Evolutionary conservation across 148 eudicot genomes (phyloP).

Genomic region (Spergularia bocconei): DNA sequence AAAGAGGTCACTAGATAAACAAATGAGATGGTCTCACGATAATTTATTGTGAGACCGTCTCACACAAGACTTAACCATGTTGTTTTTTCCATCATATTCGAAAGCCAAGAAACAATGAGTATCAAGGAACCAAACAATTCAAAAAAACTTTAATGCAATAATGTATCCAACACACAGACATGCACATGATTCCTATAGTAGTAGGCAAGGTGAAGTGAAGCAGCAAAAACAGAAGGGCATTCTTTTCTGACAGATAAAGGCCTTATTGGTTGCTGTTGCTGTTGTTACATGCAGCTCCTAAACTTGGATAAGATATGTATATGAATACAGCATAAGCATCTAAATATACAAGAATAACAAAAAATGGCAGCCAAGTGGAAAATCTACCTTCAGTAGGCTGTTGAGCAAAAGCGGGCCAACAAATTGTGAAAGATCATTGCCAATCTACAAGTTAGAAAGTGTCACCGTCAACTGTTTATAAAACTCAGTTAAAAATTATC

Average conservation of each 20-base stretch:
- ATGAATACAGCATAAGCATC: neutral
- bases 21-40: too few species aligned
- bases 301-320: neutral
- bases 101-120: too few species aligned
- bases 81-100: too few species aligned
- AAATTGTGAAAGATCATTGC: conserved; percentile 78
- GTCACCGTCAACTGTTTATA: conserved; percentile 14
- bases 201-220: neutral
- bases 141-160: neutral
- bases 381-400: conserved; percentile 53
- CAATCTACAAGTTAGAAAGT: conserved; percentile 47
- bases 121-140: too few species aligned
- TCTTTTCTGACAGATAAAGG: neutral
- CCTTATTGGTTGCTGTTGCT: neutral
- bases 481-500: neutral
- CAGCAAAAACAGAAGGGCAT: neutral
- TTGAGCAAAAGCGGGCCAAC: conserved; percentile 68
- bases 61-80: too few species aligned
- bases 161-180: neutral
- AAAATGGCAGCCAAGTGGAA: neutral
- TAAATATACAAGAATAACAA: neutral
- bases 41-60: too few species aligned
- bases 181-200: neutral
- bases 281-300: neutral
- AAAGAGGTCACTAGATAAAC: too few species aligned